These are phyloP conservation scores for Penicillium nucicola DNA, from an alignment of 495 filamentous ascomycete genomes.

Conservation along the genomic window DNA sequence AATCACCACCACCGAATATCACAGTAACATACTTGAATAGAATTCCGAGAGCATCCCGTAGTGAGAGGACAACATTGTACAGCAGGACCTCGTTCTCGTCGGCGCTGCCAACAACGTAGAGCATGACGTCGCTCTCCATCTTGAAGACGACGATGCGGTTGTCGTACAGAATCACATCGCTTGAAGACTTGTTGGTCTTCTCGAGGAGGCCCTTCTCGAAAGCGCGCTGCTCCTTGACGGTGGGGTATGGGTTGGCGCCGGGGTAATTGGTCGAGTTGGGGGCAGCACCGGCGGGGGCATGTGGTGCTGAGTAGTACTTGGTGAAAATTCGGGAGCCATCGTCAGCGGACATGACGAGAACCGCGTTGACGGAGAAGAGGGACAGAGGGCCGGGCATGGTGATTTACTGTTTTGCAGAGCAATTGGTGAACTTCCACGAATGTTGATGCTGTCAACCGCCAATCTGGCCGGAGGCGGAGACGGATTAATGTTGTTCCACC, in stretches of 20 bases:
- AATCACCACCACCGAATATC: neutral
- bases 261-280: slow-evolving; percentile 53
- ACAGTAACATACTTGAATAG: slow-evolving; percentile 73
- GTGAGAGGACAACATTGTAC: slow-evolving; percentile 84
- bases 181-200: slow-evolving; percentile 93
- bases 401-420: slow-evolving; percentile 14
- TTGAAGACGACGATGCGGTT: slow-evolving; percentile 95
- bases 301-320: slow-evolving; percentile 92
- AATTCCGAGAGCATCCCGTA: slow-evolving; percentile 86
- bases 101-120: slow-evolving; percentile 87
- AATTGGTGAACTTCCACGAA: slow-evolving; percentile 10
- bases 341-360: slow-evolving; percentile 84
- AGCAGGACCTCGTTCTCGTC: slow-evolving; percentile 97
- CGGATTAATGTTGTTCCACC: slow-evolving; percentile 40
- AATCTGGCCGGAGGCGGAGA: slow-evolving; percentile 36
- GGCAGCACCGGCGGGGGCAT: slow-evolving; percentile 57
- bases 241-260: slow-evolving; percentile 78
- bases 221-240: slow-evolving; percentile 84
- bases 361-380: slow-evolving; percentile 87
- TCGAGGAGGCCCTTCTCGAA: slow-evolving; percentile 96
- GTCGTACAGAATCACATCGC: slow-evolving; percentile 96
- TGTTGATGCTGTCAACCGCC: slow-evolving; percentile 35
- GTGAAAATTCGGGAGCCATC: slow-evolving; percentile 88
- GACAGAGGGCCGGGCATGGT: slow-evolving; percentile 58
- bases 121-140: slow-evolving; percentile 93